These are phyloP conservation scores for Wallacemonas sp. DNA, from an alignment of 208 protist species.

Conservation along the genomic window DNA sequence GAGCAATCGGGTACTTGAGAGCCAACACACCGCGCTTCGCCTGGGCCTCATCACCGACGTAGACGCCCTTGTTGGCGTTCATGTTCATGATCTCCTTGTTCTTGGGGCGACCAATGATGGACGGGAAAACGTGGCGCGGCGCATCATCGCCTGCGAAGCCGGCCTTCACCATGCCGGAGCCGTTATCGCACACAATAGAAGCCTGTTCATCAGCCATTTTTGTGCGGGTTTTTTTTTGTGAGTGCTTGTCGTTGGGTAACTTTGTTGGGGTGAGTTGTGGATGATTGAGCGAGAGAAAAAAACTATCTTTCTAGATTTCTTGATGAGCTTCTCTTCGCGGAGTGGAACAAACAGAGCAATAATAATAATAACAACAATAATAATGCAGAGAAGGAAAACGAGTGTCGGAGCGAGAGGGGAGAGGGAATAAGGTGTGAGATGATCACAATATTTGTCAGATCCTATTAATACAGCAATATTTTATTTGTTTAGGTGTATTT, in stretches of 20 bases:
- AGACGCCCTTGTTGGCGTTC: constrained; percentile 94
- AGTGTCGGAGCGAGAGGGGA: too few species aligned
- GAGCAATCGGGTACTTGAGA: constrained; percentile 95
- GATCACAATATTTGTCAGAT: too few species aligned
- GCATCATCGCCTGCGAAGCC: constrained; percentile 98
- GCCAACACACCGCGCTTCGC: constrained; percentile 93
- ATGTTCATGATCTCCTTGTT: constrained; percentile 95
- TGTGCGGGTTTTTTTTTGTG: constrained; percentile 35
- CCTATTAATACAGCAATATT: too few species aligned
- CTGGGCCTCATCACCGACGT: constrained; percentile 95
- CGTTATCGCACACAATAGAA: constrained; percentile 87
- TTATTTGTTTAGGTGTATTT: too few species aligned
- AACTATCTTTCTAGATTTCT: too few species aligned
- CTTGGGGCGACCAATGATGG: constrained; percentile 95
- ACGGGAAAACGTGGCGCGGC: constrained; percentile 96
- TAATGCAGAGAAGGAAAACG: too few species aligned
- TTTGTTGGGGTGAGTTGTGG: too few species aligned
- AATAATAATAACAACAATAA: too few species aligned
- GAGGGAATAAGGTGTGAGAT: too few species aligned
- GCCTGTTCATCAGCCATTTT: constrained; percentile 75
- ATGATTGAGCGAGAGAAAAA: constrained; percentile 18
- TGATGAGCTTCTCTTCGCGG: too few species aligned
- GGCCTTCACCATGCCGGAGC: constrained; percentile 93
- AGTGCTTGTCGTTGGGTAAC: too few species aligned
- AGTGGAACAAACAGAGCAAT: too few species aligned